Conservation (phyloP, 805 yeast species). For the Wickerhamiella vanderwaltii region DNA sequence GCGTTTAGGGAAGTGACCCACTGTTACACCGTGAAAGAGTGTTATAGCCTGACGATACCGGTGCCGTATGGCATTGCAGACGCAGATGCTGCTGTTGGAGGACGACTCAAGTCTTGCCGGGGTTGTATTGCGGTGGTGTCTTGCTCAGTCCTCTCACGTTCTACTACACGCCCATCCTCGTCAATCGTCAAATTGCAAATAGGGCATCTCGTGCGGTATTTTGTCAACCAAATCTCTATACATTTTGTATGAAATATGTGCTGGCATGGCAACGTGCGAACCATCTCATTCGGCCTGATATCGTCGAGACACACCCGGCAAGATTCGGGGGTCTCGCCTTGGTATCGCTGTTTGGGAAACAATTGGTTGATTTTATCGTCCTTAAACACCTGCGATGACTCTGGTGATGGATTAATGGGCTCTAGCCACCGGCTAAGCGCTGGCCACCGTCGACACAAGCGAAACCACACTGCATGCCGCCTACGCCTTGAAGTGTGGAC, state of each 20-base stretch:
- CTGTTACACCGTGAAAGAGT: background rate
- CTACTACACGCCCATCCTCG: background rate
- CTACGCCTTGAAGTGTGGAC: conserved; percentile 4
- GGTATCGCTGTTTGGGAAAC: background rate
- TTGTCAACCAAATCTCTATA: conserved; percentile 69
- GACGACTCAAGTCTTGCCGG: background rate
- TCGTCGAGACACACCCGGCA: conserved; percentile 72
- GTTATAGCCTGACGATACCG: background rate
- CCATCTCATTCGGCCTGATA: conserved; percentile 47
- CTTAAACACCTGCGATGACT: background rate
- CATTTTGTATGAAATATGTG: conserved; percentile 74
- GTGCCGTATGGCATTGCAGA: background rate
- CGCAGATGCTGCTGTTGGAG: background rate
- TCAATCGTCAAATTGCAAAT: conserved; percentile 64
- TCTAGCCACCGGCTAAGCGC: background rate
- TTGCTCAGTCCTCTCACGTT: too few relatives aligned
- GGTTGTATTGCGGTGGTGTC: background rate
- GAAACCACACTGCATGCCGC: background rate
- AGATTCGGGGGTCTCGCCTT: conserved; percentile 15
- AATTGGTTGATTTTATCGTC: background rate
- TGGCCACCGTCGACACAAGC: conserved; percentile 3
- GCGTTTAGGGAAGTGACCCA: too few relatives aligned
- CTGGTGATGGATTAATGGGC: background rate
- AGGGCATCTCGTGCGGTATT: conserved; percentile 70
- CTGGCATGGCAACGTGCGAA: conserved; percentile 67